Percentiles rank a stretch among this genome's conserved stretches.
Conservation (phyloP, 352 stramenopile species). For the Phytophthora litchii region DNA sequence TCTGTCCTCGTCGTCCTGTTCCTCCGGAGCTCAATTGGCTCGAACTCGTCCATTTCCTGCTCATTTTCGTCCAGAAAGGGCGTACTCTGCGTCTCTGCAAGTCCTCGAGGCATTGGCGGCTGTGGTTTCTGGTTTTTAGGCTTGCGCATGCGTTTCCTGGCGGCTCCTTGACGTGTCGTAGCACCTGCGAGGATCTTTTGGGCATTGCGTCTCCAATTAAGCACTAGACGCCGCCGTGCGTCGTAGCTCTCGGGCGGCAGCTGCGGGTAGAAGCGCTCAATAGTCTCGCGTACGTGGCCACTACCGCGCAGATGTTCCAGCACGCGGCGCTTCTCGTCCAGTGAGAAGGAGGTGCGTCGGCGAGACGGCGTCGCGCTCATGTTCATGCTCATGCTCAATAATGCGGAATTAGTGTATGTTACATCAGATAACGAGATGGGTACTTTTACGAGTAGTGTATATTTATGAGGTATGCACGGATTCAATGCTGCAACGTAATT, state of each 20-base stretch:
- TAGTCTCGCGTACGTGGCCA: constrained; percentile 23
- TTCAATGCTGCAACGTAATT: neutral
- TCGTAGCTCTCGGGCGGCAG: constrained; percentile 27
- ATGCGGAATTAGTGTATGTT: constrained; percentile 7
- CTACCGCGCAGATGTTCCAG: constrained; percentile 24
- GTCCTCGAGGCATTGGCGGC: constrained; percentile 11
- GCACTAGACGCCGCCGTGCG: constrained; percentile 19
- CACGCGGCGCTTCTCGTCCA: constrained; percentile 36
- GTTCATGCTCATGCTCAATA: neutral
- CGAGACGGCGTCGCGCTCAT: neutral
- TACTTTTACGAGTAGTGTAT: neutral
- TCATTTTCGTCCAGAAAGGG: constrained; percentile 9
- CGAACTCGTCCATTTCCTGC: constrained; percentile 10
- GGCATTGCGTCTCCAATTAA: constrained; percentile 24
- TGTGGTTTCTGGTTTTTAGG: constrained; percentile 4
- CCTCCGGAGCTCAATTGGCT: constrained; percentile 7
- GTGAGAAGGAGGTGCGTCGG: constrained; percentile 19
- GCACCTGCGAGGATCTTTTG: constrained; percentile 20
- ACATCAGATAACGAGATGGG: constrained; percentile 2
- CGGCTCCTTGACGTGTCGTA: constrained; percentile 19
- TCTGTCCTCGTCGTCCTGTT: constrained; percentile 5
- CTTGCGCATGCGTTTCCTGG: constrained; percentile 16
- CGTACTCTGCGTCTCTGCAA: constrained; percentile 10
- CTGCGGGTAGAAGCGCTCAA: constrained; percentile 27
- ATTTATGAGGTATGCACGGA: neutral